phyloP scores from a whole-genome alignment of 2,329 filamentous ascomycete species.

The Cryphonectria nitschkei region DNA sequence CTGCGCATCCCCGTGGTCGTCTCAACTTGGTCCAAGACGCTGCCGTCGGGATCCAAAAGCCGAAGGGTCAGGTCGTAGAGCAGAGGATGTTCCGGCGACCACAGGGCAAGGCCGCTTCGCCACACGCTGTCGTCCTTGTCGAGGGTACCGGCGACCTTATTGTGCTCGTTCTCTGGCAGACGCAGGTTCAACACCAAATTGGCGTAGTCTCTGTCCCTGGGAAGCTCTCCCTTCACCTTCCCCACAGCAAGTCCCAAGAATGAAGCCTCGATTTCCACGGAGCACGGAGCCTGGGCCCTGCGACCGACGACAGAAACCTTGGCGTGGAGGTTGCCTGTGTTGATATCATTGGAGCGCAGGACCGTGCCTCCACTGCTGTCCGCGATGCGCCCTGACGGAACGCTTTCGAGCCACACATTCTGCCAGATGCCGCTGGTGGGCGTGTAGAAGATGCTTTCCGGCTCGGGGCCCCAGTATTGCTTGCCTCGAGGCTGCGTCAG shows the following conservation, averaged over 20 bases:
- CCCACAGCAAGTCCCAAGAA: slow-evolving; percentile 53
- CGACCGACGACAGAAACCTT: slow-evolving; percentile 54
- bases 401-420: slow-evolving; percentile 59
- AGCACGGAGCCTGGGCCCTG: slow-evolving; percentile 48
- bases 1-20: slow-evolving; percentile 66
- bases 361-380: slow-evolving; percentile 63
- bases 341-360: slow-evolving; percentile 57
- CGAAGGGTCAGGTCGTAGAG: slow-evolving; percentile 60
- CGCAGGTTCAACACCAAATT: slow-evolving; percentile 53
- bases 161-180: slow-evolving; percentile 40
- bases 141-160: slow-evolving; percentile 41
- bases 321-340: slow-evolving; percentile 54
- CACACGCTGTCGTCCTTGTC: slow-evolving; percentile 45
- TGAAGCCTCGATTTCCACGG: slow-evolving; percentile 57
- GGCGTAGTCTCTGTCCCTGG: slow-evolving; percentile 53
- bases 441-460: slow-evolving; percentile 64
- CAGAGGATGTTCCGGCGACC: slow-evolving; percentile 61
- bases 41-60: slow-evolving; percentile 48
- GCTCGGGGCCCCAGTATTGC: slow-evolving; percentile 66
- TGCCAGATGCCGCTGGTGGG: slow-evolving; percentile 63
- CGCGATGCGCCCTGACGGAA: slow-evolving; percentile 55
- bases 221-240: slow-evolving; percentile 48
- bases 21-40: slow-evolving; percentile 57
- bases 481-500: slow-evolving; percentile 69
- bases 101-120: slow-evolving; percentile 62